These are phyloP conservation scores for Angophora floribunda DNA, from an alignment of 345 rosid species.

Conservation along the genomic window DNA sequence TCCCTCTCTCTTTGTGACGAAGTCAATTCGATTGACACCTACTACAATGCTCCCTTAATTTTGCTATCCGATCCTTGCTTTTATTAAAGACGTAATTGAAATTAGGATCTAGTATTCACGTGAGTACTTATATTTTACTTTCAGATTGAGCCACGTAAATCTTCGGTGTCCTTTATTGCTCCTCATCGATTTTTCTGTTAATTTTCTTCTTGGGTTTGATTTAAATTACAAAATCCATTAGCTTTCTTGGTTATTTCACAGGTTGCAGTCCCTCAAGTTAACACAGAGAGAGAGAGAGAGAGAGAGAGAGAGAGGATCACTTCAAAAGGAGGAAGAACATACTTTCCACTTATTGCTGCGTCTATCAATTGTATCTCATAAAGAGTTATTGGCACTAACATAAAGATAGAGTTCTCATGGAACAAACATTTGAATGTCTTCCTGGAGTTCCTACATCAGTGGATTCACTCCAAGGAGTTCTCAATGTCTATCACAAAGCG, in stretches of 20 bases:
- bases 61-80: not conserved
- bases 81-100: not conserved
- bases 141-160: accelerated
- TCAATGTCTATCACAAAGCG: constrained; percentile 21
- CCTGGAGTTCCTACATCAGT: not conserved
- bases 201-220: not conserved
- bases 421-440: not conserved
- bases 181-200: not conserved
- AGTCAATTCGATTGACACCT: too few species aligned
- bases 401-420: not conserved
- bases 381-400: not conserved
- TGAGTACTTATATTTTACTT: not conserved
- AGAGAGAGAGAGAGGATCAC: not conserved
- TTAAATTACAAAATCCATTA: not conserved
- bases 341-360: not conserved
- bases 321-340: not conserved
- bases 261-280: not conserved
- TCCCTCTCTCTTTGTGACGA: not conserved
- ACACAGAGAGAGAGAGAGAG: too few species aligned
- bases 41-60: not conserved
- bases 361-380: not conserved
- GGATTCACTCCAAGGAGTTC: constrained; percentile 14
- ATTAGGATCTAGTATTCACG: not conserved
- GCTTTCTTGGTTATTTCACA: not conserved
- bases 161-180: not conserved